These are phyloP conservation scores for Boletus tylopilopsis DNA, from an alignment of 768 basidiomycete species.

Conservation along the genomic window DNA sequence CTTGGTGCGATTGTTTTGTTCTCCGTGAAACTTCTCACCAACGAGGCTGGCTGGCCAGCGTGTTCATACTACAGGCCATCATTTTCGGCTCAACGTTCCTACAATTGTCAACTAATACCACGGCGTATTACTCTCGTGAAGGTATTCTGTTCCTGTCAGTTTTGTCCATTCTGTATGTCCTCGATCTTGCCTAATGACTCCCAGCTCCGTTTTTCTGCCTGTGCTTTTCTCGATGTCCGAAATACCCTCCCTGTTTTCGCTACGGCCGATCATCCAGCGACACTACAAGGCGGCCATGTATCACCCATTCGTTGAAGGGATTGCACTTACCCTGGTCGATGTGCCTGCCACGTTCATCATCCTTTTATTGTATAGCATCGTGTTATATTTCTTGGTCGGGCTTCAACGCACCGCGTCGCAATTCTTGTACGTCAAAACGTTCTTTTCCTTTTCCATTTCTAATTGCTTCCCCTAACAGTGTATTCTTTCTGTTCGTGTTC, in stretches of 20 bases:
- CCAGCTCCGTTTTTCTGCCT: conserved; percentile 54
- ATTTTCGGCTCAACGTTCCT: conserved; percentile 44
- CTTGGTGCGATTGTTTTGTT: conserved; percentile 9
- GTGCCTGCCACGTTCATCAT: conserved; percentile 40
- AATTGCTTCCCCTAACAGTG: conserved; percentile 32
- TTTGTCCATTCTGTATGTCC: rapidly evolving
- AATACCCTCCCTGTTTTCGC: conserved; percentile 45
- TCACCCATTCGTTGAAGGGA: conserved; percentile 44
- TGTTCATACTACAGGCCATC: conserved; percentile 32
- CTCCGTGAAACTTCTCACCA: not conserved
- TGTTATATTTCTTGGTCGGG: conserved; percentile 59
- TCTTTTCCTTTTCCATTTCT: conserved; percentile 1
- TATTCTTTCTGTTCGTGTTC: conserved; percentile 56
- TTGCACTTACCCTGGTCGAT: conserved; percentile 47
- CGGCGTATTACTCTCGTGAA: conserved; percentile 53
- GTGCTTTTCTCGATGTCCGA: conserved; percentile 59
- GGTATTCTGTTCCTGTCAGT: conserved; percentile 78
- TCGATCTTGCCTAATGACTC: not conserved
- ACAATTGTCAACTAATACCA: conserved; percentile 37
- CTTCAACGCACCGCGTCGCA: conserved; percentile 52
- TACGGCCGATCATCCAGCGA: conserved; percentile 43
- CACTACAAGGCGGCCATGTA: conserved; percentile 48
- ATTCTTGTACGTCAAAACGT: conserved; percentile 56
- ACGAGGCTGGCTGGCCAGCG: conserved; percentile 34
- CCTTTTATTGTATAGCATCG: conserved; percentile 32